Conservation (phyloP, 345 rosid species). For the Syzygium grande region DNA sequence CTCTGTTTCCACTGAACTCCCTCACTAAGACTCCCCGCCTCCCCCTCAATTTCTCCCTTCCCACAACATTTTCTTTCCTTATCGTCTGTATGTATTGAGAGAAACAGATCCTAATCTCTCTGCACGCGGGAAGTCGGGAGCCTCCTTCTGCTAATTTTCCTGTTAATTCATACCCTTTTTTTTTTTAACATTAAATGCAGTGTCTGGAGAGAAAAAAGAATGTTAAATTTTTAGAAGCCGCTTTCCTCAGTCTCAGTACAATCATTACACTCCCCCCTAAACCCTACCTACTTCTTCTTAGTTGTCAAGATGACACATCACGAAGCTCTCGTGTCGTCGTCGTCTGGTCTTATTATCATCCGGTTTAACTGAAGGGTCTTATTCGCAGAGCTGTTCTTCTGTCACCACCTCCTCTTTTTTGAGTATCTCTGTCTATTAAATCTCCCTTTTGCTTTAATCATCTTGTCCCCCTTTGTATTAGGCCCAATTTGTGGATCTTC, state of each 20-base stretch:
- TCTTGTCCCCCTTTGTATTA: background rate
- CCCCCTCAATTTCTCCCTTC: background rate
- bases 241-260: slow-evolving; percentile 34
- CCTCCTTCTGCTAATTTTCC: too few species aligned
- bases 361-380: background rate
- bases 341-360: background rate
- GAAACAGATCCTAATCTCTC: too few species aligned
- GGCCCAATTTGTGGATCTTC: background rate
- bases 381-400: background rate
- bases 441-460: background rate
- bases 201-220: background rate
- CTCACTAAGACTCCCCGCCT: background rate
- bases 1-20: background rate
- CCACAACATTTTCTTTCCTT: background rate
- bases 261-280: slow-evolving; percentile 25
- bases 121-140: too few species aligned
- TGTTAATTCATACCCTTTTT: too few species aligned
- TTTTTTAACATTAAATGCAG: background rate
- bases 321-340: background rate
- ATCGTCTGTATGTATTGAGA: background rate
- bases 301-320: background rate
- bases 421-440: background rate
- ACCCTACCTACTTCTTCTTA: slow-evolving; percentile 3
- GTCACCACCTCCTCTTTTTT: background rate
- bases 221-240: slow-evolving; percentile 16